phyloP scores from a whole-genome alignment of 148 eudicot genomes.

The Rhododendron molle region DNA sequence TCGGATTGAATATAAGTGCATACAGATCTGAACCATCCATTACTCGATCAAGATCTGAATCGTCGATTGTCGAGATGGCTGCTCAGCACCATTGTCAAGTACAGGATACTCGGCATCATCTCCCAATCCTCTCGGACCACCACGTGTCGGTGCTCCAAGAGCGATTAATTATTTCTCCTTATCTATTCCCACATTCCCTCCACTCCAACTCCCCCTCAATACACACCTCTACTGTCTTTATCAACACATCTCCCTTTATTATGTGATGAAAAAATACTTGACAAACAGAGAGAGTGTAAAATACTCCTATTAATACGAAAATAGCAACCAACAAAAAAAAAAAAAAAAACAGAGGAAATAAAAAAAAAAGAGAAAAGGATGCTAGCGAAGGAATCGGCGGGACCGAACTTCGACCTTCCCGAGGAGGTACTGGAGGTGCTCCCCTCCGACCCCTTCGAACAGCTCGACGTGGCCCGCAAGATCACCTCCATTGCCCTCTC shows the following conservation, averaged over 20 bases:
- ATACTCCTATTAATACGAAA: neutral
- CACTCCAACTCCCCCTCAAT: neutral
- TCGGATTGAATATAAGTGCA: too few species aligned
- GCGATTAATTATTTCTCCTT: neutral
- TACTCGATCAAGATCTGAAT: too few species aligned
- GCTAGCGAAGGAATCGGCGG: conserved; percentile 34
- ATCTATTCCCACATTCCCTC: neutral
- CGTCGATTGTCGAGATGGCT: too few species aligned
- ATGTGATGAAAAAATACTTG: too few species aligned
- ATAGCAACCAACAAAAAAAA: too few species aligned
- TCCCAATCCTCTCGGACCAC: too few species aligned
- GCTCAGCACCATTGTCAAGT: too few species aligned
- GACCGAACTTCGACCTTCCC: conserved; percentile 57
- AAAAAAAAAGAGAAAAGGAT: conserved; percentile 11
- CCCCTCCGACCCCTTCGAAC: conserved; percentile 84
- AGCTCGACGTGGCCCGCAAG: conserved; percentile 87
- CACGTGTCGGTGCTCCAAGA: too few species aligned
- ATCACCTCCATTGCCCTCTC: conserved; percentile 97
- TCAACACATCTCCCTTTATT: neutral
- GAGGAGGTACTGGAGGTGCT: conserved; percentile 53
- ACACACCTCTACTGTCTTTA: neutral
- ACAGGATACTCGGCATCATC: too few species aligned
- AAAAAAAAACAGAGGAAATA: neutral
- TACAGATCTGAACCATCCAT: too few species aligned
- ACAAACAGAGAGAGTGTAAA: too few species aligned